These are phyloP conservation scores for Yamadazyma ubonensis DNA, from an alignment of 805 yeast genomes.

Conservation along the genomic window DNA sequence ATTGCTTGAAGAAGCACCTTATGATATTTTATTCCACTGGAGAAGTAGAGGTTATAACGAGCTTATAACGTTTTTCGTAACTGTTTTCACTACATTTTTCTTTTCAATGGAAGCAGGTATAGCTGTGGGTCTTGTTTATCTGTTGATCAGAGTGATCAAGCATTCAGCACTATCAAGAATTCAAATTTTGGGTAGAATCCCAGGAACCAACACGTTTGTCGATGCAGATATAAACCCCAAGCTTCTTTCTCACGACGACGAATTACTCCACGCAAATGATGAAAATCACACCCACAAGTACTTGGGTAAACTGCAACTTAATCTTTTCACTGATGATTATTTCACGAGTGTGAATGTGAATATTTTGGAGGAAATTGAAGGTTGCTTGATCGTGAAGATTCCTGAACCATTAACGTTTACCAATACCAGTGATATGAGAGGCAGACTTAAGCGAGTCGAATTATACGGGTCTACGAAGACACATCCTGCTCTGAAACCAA, in stretches of 20 bases:
- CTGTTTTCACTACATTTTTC: slow-evolving; percentile 39
- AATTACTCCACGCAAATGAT: not conserved
- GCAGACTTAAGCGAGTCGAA: slow-evolving; percentile 40
- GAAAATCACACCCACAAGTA: not conserved
- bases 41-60: slow-evolving; percentile 75
- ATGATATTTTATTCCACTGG: slow-evolving; percentile 72
- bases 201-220: slow-evolving; percentile 39
- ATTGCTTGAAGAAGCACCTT: slow-evolving; percentile 78
- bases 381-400: slow-evolving; percentile 41
- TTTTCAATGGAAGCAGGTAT: slow-evolving; percentile 87
- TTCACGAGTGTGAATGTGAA: slow-evolving; percentile 35
- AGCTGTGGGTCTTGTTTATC: slow-evolving; percentile 79
- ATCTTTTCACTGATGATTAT: slow-evolving; percentile 35
- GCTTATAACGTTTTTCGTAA: slow-evolving; percentile 46
- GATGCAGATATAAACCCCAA: slow-evolving; percentile 35
- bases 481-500: slow-evolving; percentile 41
- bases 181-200: slow-evolving; percentile 45
- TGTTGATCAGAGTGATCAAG: slow-evolving; percentile 64
- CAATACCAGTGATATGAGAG: slow-evolving; percentile 38
- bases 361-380: slow-evolving; percentile 43
- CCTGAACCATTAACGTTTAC: slow-evolving; percentile 47
- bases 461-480: slow-evolving; percentile 44
- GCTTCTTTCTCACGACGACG: slow-evolving; percentile 4
- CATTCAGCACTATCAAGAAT: slow-evolving; percentile 44
- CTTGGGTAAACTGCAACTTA: slow-evolving; percentile 20